phyloP scores from a whole-genome alignment of 257 asterid species.

The Solanum clarkiae region DNA sequence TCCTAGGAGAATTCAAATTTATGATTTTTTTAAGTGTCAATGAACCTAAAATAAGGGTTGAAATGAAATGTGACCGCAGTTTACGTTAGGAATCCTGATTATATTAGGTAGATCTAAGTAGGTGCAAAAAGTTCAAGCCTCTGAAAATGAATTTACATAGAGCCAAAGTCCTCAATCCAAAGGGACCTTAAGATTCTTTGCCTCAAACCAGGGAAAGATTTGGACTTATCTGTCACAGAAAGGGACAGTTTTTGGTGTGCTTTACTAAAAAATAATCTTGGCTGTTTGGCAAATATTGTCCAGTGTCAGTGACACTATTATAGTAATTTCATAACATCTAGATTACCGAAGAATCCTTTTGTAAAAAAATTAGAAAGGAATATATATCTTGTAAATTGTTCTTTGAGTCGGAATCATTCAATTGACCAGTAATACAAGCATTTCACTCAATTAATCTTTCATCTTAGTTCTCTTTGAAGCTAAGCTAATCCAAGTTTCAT shows the following conservation, averaged over 20 bases:
- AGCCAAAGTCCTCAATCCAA: background rate
- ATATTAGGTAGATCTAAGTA: background rate
- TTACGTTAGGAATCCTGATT: background rate
- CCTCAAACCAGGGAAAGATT: conserved; percentile 19
- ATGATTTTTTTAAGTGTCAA: background rate
- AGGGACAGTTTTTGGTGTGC: background rate
- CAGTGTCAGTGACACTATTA: background rate
- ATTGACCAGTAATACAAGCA: background rate
- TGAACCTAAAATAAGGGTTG: background rate
- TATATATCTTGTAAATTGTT: background rate
- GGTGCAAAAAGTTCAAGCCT: background rate
- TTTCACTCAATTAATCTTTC: background rate
- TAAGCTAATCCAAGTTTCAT: background rate
- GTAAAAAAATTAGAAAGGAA: background rate
- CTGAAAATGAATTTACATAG: background rate
- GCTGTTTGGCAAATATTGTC: background rate
- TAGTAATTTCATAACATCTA: background rate
- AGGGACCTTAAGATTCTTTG: conserved; percentile 16
- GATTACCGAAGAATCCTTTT: background rate
- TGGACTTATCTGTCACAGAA: conserved; percentile 47
- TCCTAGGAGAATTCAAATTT: background rate
- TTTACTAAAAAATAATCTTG: background rate
- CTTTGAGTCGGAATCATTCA: background rate
- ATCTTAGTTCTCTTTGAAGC: background rate
- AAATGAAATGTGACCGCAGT: background rate